Conservation (phyloP, 495 filamentous ascomycete species). For the Daldinia childiae region DNA sequence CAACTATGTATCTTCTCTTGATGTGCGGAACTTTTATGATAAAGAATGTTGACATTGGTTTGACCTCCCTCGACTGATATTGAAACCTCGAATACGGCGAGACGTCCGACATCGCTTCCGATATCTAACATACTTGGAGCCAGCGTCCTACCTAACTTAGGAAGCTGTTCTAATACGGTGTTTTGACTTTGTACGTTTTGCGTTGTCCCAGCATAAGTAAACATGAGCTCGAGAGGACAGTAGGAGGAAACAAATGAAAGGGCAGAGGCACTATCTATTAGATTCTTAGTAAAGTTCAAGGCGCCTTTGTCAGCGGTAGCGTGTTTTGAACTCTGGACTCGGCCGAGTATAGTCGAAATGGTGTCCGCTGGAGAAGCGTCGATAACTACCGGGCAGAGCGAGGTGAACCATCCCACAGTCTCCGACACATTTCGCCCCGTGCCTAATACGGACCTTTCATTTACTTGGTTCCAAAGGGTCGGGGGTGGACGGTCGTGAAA, state of each 20-base stretch:
- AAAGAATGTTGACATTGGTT: constrained; percentile 71
- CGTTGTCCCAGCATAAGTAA: constrained; percentile 74
- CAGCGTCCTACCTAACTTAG: constrained; percentile 52
- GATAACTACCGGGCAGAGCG: constrained; percentile 52
- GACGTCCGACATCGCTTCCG: constrained; percentile 62
- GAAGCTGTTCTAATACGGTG: constrained; percentile 66
- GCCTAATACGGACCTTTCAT: constrained; percentile 53
- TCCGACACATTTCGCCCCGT: constrained; percentile 54
- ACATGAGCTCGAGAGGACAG: constrained; percentile 74
- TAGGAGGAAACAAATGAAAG: constrained; percentile 55
- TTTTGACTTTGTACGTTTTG: constrained; percentile 70
- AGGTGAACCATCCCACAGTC: constrained; percentile 62
- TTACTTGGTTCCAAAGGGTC: constrained; percentile 62
- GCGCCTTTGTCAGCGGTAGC: constrained; percentile 56
- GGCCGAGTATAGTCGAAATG: constrained; percentile 52
- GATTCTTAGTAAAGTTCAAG: constrained; percentile 52
- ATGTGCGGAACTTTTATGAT: constrained; percentile 68
- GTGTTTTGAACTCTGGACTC: constrained; percentile 53
- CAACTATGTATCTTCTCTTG: constrained; percentile 65
- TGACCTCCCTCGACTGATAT: constrained; percentile 65
- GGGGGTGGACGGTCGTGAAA: constrained; percentile 65
- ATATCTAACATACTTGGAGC: constrained; percentile 65
- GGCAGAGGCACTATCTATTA: constrained; percentile 40
- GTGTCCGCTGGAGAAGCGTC: constrained; percentile 50
- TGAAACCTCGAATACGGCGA: constrained; percentile 72